Conservation (phyloP, 495 filamentous ascomycete genomes). For the Trichoderma gamsii region DNA sequence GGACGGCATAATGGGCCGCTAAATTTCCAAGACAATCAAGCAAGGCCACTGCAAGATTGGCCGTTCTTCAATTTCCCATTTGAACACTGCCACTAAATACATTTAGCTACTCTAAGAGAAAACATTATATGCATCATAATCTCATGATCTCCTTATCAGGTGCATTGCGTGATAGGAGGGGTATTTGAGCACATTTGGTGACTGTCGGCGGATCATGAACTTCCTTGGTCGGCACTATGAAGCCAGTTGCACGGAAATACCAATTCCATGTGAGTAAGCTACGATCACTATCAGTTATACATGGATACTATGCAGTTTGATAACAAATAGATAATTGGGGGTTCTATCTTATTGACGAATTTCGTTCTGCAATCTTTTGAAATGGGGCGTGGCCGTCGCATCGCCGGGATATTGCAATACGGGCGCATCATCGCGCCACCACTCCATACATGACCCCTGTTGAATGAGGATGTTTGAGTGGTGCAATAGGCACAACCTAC, state of each 20-base stretch:
- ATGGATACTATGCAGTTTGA: neutral
- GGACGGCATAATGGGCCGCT: neutral
- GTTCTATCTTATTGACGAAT: neutral
- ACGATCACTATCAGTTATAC: neutral
- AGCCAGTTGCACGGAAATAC: neutral
- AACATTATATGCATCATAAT: neutral
- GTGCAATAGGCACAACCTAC: neutral
- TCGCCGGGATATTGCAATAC: neutral
- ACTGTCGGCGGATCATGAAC: neutral
- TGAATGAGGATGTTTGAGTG: no score
- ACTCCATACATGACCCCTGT: neutral
- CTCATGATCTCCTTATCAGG: neutral
- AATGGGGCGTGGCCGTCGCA: no score
- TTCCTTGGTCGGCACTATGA: neutral
- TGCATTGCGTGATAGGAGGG: conserved; percentile 4
- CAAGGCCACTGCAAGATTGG: neutral
- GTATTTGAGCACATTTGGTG: neutral
- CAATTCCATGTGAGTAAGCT: neutral
- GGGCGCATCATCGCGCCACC: conserved; percentile 4
- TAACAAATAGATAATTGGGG: neutral
- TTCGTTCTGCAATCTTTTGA: neutral
- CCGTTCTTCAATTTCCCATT: neutral
- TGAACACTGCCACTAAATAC: neutral
- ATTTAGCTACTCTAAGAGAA: neutral
- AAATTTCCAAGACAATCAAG: neutral